Base-by-base conservation (phyloP, 2,329 filamentous ascomycete genomes). In the Colletotrichum sp. region DNA sequence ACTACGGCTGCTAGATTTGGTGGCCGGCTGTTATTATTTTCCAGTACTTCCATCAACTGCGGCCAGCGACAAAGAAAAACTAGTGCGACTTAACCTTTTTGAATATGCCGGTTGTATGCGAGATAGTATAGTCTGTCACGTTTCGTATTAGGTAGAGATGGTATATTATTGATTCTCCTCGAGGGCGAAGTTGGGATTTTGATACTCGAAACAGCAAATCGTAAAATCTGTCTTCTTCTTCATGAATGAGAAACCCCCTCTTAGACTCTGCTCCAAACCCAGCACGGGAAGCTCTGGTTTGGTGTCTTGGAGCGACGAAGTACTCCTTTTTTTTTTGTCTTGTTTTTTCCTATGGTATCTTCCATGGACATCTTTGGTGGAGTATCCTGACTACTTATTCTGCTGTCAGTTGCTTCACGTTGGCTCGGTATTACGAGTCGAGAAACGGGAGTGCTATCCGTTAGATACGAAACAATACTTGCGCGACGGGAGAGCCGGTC, bases 151-250 rank as follows among this genome's bases (percentile, higher is more conserved):
- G 34, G 34, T 1, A 43, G 39, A 10, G 39, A 1, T 43, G 6
- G 39, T 2, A n/a, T 43, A n/a, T 43, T 0, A n/a, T 43, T 0
- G 16, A 43, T 43, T 43, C 16, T 43, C 16, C 36, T 39, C 8
- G 39, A 43, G 18, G 8, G 39, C 39, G 39, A 43, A 43, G 39
- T 6, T 10, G 8, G 39, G 16, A 36, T 10, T n/a, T 10, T 18
- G 16, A 43, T n/a, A n/a, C 16, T n/a, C 16, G 39, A n/a, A 10
- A 43, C 16, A 18, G 16, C 39, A 43, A 43, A 43, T 3, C 39
- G 5, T 2, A 1, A 0, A 43, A 10, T 10, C 39, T 43, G 8
- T n/a, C 8, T n/a, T 18, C 1, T 13, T 13, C 18, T 39, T 16
- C 16, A n/a, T 18, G 39, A 6, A 43, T n/a, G 39, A 10, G 39